Percentiles rank a stretch among this genome's conserved stretches.
phyloP scores from a whole-genome alignment of 202 grass and related monocot species.

The Carex arenaria region DNA sequence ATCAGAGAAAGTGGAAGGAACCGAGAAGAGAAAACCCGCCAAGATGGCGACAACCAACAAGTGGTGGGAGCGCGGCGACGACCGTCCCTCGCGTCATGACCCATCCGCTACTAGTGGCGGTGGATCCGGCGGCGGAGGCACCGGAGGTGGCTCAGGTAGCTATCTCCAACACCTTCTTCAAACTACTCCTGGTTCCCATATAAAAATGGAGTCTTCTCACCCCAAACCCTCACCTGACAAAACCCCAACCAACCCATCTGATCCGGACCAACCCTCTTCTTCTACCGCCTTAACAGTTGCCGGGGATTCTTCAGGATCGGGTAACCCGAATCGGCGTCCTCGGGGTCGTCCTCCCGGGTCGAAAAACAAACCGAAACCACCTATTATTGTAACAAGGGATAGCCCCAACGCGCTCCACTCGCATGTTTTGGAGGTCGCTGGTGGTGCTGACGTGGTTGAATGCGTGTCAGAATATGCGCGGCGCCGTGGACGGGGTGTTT shows the following conservation, averaged over 20 bases:
- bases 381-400: conserved; percentile 92
- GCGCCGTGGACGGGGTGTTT: conserved; percentile 74
- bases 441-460: conserved; percentile 73
- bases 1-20: conserved; percentile 5
- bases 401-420: conserved; percentile 94
- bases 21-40: conserved; percentile 24
- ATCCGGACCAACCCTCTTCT: conserved; percentile 61
- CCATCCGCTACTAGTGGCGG: conserved; percentile 44
- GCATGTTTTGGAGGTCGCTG: conserved; percentile 81
- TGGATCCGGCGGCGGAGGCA: not conserved
- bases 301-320: conserved; percentile 19
- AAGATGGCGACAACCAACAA: conserved; percentile 95
- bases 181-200: conserved; percentile 16
- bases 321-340: conserved; percentile 54
- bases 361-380: conserved; percentile 88
- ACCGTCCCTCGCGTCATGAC: conserved; percentile 51
- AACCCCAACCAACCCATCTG: conserved; percentile 20
- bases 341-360: conserved; percentile 69
- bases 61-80: conserved; percentile 98
- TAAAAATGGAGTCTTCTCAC: conserved; percentile 31
- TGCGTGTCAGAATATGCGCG: conserved; percentile 91
- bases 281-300: conserved; percentile 42
- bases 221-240: conserved; percentile 26
- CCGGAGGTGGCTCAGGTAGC: conserved; percentile 32
- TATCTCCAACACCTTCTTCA: conserved; percentile 86